Conservation (phyloP, 176 grass and related monocot species). For the Carex cristatella region DNA sequence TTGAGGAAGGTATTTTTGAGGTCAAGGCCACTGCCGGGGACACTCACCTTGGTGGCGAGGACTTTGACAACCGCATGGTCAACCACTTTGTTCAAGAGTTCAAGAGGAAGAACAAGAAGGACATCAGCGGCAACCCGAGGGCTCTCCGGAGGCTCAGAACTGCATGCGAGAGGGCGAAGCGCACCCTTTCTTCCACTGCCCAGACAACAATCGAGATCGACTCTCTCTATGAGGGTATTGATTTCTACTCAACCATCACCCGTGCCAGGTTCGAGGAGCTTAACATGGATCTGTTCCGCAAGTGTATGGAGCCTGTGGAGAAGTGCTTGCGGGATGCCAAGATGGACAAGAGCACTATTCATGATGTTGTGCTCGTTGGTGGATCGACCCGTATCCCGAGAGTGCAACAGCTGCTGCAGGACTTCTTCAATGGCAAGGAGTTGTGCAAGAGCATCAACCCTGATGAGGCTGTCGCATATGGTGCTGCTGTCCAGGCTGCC, state of each 20-base stretch:
- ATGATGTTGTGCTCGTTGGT: conserved; percentile 32
- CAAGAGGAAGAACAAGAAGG: conserved; percentile 23
- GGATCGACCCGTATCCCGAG: conserved; percentile 27
- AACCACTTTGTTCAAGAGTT: conserved; percentile 19
- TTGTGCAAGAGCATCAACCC: conserved; percentile 44
- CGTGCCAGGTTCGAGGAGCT: conserved; percentile 31
- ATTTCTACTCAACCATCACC: conserved; percentile 23
- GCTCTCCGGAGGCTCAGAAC: conserved; percentile 17
- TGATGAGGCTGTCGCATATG: conserved; percentile 36
- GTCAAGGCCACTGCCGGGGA: conserved; percentile 19
- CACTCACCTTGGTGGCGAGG: conserved; percentile 13
- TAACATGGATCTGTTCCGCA: conserved; percentile 44
- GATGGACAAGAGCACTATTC: conserved; percentile 39
- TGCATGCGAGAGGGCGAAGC: conserved; percentile 9
- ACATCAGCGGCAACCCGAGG: conserved; percentile 5
- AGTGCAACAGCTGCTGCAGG: conserved; percentile 31
- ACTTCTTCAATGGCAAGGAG: conserved; percentile 41
- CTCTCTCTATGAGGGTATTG: conserved; percentile 23
- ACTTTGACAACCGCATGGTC: conserved; percentile 22
- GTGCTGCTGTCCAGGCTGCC: conserved; percentile 41
- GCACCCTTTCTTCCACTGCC: conserved; percentile 11
- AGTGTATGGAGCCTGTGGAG: conserved; percentile 44
- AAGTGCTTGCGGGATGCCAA: conserved; percentile 43
- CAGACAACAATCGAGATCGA: conserved; percentile 22
- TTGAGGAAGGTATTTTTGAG: conserved; percentile 20